Evolutionary conservation across 306 rosid genomes (phyloP), one percentile per base, ranked within the genome.

Genomic region (Trifolium subterraneum): DNA sequence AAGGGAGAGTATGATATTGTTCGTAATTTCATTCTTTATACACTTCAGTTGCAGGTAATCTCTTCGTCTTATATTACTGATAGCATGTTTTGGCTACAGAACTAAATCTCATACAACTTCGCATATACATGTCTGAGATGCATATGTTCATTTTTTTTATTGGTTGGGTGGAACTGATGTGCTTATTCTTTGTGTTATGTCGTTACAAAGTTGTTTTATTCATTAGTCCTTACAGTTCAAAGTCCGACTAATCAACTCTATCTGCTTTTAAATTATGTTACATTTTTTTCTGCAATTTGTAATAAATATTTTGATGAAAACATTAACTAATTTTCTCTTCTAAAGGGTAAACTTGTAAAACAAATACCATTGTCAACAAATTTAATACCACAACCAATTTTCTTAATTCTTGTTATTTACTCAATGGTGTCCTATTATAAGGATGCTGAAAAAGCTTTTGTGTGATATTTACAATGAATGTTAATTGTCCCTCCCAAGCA

Each of bases 1-100:
- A 92, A 92, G 87, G 97, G 91, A 61, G 96, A 92, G 81, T 83
- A 86, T 44, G 97, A 92, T 52, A 92, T 92, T 83, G 97, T 92
- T 83, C 93, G 96, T 52, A 89, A 85, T 74, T 92, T 92, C 75
- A 85, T 92, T 73, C 96, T 92, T 68, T 82, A 89, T 75, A 89
- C 97, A 7, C 96, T 92, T 82, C 97, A 92, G 79, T 82, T 92
- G 84, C 97, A 91, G 97, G 97, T 91, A 89, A 65, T 77, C 48
- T 72, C 16, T 22, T 31, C 6, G 15, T 77, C 77, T 61, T 27
- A 50, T 62, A 36, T 36, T 54, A n/a, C 38, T 69, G 38, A 61
- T 72, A 10, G 3, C 52, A 15, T 78, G 77, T 25, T 59, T 23
- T 45, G 39, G 31, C 31, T 35, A 70, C 62, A 35, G 3, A 15